Percentiles rank a stretch among this genome's conserved stretches.
These are phyloP conservation scores for Sclerotiophoma versabilis DNA, from an alignment of 2,329 filamentous ascomycete species.

Conservation along the genomic window DNA sequence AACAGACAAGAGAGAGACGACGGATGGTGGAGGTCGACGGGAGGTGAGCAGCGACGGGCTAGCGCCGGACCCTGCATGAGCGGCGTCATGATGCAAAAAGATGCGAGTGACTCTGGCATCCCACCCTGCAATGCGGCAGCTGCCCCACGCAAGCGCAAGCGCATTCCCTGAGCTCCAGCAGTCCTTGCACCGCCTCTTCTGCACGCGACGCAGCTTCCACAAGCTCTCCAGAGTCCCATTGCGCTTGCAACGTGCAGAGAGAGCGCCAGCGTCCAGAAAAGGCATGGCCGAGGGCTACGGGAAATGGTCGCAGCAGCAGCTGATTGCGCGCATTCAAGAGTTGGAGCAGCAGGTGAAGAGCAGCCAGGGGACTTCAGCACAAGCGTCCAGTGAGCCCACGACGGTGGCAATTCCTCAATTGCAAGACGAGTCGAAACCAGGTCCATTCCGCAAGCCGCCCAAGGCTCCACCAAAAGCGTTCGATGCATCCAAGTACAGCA, in stretches of 20 bases:
- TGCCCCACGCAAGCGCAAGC: conserved; percentile 27
- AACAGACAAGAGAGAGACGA: too few relatives aligned
- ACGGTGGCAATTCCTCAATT: neutral
- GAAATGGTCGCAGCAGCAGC: conserved; percentile 43
- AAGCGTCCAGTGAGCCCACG: conserved; percentile 8
- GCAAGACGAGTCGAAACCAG: conserved; percentile 6
- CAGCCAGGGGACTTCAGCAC: neutral
- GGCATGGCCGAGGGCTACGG: conserved; percentile 40
- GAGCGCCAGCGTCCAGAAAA: conserved; percentile 18
- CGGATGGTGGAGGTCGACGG: neutral
- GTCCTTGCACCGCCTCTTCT: conserved; percentile 39
- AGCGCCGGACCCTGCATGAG: conserved; percentile 31
- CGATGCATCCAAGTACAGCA: conserved; percentile 81
- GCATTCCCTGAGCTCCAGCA: conserved; percentile 36
- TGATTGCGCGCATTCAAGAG: conserved; percentile 45
- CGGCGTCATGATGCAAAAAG: conserved; percentile 39
- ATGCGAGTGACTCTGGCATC: conserved; percentile 29
- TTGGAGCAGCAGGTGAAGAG: conserved; percentile 32
- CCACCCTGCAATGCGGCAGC: conserved; percentile 37
- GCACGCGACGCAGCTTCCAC: conserved; percentile 38
- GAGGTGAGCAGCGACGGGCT: neutral
- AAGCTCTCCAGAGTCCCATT: conserved; percentile 43
- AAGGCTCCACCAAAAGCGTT: conserved; percentile 61
- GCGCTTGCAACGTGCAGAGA: conserved; percentile 28
- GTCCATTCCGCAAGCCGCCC: conserved; percentile 35